Evolutionary conservation across 306 rosid genomes (phyloP).

Genomic region (Prunus mume): DNA sequence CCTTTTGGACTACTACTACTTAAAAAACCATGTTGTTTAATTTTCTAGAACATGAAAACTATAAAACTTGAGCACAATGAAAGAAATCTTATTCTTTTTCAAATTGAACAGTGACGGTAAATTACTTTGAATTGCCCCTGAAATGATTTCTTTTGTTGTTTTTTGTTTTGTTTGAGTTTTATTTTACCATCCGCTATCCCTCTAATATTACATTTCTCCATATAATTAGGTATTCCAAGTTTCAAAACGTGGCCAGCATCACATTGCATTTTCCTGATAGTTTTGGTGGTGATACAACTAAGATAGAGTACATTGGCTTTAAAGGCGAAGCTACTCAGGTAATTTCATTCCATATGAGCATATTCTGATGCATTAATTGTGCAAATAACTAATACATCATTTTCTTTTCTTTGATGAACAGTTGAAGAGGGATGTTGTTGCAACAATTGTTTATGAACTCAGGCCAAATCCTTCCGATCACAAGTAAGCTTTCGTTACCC

Average conservation of each 20-base stretch:
- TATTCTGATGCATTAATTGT: slow-evolving; percentile 4
- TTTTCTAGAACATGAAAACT: neutral
- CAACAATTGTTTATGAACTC: slow-evolving; percentile 84
- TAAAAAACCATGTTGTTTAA: slow-evolving; percentile 2
- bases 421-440: slow-evolving; percentile 91
- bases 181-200: neutral
- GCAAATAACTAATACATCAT: slow-evolving; percentile 15
- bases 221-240: slow-evolving; percentile 74
- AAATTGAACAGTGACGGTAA: neutral
- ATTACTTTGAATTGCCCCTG: neutral
- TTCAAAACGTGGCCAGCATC: slow-evolving; percentile 86
- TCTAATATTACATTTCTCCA: slow-evolving; percentile 17
- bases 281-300: slow-evolving; percentile 81
- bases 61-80: neutral
- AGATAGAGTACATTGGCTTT: slow-evolving; percentile 88
- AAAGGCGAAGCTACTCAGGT: slow-evolving; percentile 99
- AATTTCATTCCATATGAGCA: slow-evolving; percentile 23
- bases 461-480: slow-evolving; percentile 98
- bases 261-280: slow-evolving; percentile 91
- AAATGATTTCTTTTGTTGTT: neutral
- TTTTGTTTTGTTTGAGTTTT: slow-evolving; percentile 1
- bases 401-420: slow-evolving; percentile 30
- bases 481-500: slow-evolving; percentile 59
- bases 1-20: slow-evolving; percentile 16
- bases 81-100: neutral